A percentile compares a stretch with the other conserved stretches of the same genome.
Evolutionary conservation across 495 filamentous ascomycete species (phyloP).

Genomic region (Niebla homalea): DNA sequence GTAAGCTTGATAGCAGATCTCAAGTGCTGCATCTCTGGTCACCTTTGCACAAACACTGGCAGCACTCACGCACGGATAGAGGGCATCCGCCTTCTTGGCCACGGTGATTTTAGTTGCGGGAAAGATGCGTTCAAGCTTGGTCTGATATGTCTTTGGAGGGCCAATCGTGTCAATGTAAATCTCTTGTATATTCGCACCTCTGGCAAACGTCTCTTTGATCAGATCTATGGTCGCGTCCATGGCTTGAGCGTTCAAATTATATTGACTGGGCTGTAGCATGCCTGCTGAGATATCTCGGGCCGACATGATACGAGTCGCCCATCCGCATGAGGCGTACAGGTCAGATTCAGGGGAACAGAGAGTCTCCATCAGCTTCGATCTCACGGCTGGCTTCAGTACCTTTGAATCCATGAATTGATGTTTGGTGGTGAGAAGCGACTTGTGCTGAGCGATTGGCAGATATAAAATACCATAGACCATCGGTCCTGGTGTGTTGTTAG

Average conservation of each 20-base stretch:
- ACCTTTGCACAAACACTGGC: conserved; percentile 94
- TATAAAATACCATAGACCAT: conserved; percentile 96
- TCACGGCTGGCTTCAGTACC: conserved; percentile 59
- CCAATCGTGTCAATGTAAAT: conserved; percentile 96
- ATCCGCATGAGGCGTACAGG: conserved; percentile 60
- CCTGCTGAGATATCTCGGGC: conserved; percentile 70
- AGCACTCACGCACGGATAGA: conserved; percentile 89
- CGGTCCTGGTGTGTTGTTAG: conserved; percentile 36
- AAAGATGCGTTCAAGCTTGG: conserved; percentile 70
- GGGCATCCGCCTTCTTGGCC: conserved; percentile 85
- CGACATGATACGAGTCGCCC: conserved; percentile 68
- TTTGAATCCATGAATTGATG: conserved; percentile 91
- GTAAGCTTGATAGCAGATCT: conserved; percentile 52
- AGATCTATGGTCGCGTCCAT: conserved; percentile 88
- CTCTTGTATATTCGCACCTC: conserved; percentile 66
- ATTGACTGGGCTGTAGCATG: conserved; percentile 58
- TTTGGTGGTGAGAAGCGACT: conserved; percentile 54
- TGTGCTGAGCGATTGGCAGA: conserved; percentile 54
- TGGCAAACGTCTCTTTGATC: conserved; percentile 59
- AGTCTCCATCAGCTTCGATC: conserved; percentile 59
- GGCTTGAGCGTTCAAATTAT: conserved; percentile 96
- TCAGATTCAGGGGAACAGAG: conserved; percentile 55
- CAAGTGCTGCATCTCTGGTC: conserved; percentile 77
- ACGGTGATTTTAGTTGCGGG: conserved; percentile 72
- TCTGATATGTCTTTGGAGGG: conserved; percentile 66